Evolutionary conservation across 768 basidiomycete species (phyloP).

Genomic region (Kwoniella dendrophila): DNA sequence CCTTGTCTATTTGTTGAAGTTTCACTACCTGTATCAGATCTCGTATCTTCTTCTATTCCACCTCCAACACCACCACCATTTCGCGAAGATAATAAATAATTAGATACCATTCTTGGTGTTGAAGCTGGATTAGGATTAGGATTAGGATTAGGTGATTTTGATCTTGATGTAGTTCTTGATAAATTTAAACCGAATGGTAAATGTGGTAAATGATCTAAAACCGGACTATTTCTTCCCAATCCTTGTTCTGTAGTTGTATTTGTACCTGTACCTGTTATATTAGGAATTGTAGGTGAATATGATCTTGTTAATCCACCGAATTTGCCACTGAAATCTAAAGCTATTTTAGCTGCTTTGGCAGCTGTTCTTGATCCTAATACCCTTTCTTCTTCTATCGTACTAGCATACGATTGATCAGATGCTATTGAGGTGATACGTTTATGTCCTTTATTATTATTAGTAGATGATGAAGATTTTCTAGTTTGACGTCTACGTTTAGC

Average conservation of each 20-base stretch:
- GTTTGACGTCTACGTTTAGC: slow-evolving; percentile 59
- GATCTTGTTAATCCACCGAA: slow-evolving; percentile 9
- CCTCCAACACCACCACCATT: too few relatives aligned
- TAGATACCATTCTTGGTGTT: not conserved
- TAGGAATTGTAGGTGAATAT: not conserved
- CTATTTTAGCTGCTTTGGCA: slow-evolving; percentile 47
- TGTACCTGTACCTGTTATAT: too few relatives aligned
- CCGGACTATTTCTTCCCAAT: slow-evolving; percentile 1
- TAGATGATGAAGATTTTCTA: slow-evolving; percentile 13
- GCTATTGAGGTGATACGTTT: too few relatives aligned
- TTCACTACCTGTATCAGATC: not conserved
- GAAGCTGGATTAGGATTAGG: not conserved
- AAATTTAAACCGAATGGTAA: not conserved
- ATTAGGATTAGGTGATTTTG: not conserved
- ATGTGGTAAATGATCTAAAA: slow-evolving; percentile 6
- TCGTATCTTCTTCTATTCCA: not conserved
- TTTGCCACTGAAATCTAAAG: slow-evolving; percentile 23
- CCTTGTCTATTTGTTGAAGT: not conserved
- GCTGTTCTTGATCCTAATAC: slow-evolving; percentile 51
- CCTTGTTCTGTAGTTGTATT: too few relatives aligned
- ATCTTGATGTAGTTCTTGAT: not conserved
- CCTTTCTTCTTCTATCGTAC: slow-evolving; percentile 28
- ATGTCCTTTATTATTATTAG: slow-evolving; percentile 55
- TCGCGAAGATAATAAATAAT: too few relatives aligned
- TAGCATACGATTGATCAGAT: too few relatives aligned